phyloP scores from a whole-genome alignment of 495 filamentous ascomycete species.

The Podospora sp. region DNA sequence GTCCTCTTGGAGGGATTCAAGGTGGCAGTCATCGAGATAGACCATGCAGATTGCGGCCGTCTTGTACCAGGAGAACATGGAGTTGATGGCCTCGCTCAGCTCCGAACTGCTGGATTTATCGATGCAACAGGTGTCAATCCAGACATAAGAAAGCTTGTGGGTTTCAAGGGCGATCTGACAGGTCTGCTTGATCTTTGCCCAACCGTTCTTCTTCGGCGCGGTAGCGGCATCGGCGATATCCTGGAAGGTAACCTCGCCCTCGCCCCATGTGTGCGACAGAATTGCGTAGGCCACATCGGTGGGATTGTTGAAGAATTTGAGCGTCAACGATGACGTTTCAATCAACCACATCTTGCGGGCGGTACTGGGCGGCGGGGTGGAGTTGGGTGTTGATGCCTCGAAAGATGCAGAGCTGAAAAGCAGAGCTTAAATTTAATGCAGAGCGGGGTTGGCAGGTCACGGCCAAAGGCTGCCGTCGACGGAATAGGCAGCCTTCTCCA shows the following conservation, averaged over 20 bases:
- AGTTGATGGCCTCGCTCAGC: neutral
- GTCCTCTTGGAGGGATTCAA: neutral
- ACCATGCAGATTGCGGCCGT: neutral
- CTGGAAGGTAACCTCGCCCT: neutral
- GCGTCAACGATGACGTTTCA: too few relatives aligned
- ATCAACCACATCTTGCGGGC: too few relatives aligned
- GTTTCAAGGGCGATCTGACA: neutral
- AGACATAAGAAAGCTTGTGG: neutral
- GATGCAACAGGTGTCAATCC: neutral
- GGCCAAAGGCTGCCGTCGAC: too few relatives aligned
- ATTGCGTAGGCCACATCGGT: neutral
- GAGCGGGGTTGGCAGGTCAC: too few relatives aligned
- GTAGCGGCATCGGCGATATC: neutral
- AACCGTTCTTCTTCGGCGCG: neutral
- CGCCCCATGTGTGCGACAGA: constrained; percentile 5
- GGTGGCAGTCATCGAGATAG: neutral
- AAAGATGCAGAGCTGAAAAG: too few relatives aligned
- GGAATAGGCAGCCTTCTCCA: too few relatives aligned
- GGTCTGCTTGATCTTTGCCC: neutral
- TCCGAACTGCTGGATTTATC: neutral
- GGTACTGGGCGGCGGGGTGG: too few relatives aligned
- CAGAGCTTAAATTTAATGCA: too few relatives aligned
- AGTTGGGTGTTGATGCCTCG: too few relatives aligned
- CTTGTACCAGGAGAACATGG: neutral
- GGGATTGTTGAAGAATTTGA: too few relatives aligned